These are phyloP conservation scores for Colletotrichum karsti DNA, from an alignment of 2,329 filamentous ascomycete species.

Conservation along the genomic window DNA sequence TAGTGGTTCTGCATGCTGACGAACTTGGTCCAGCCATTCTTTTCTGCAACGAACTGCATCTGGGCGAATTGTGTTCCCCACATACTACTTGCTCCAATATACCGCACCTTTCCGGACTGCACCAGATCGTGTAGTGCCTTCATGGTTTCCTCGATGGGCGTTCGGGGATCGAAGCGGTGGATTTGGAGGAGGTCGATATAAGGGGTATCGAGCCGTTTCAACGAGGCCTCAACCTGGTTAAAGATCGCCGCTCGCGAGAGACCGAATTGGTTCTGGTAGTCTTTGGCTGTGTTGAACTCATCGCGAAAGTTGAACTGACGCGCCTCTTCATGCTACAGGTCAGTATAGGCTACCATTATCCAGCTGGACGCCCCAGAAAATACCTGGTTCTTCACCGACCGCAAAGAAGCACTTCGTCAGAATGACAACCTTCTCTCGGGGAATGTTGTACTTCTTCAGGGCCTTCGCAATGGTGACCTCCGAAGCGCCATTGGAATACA, in stretches of 20 bases:
- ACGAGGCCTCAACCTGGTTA: slow-evolving; percentile 68
- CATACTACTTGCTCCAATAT: slow-evolving; percentile 61
- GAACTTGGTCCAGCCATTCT: slow-evolving; percentile 64
- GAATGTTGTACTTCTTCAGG: slow-evolving; percentile 66
- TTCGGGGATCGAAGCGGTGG: slow-evolving; percentile 62
- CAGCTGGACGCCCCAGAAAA: slow-evolving; percentile 19
- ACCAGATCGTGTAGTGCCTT: slow-evolving; percentile 68
- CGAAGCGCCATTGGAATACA: slow-evolving; percentile 64
- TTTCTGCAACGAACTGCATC: slow-evolving; percentile 60
- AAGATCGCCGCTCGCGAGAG: slow-evolving; percentile 72
- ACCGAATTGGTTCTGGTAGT: slow-evolving; percentile 48
- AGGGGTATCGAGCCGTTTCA: slow-evolving; percentile 59
- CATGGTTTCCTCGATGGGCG: slow-evolving; percentile 69
- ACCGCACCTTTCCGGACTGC: slow-evolving; percentile 63
- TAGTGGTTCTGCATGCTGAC: slow-evolving; percentile 67
- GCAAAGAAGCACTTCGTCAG: slow-evolving; percentile 63
- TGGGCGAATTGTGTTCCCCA: slow-evolving; percentile 56
- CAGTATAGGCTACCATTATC: fast-evolving
- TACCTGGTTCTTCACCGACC: slow-evolving; percentile 54
- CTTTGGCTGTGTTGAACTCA: slow-evolving; percentile 33
- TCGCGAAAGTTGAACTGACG: slow-evolving; percentile 33
- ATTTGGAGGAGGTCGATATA: slow-evolving; percentile 71
- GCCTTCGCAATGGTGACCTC: slow-evolving; percentile 66
- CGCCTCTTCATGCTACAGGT: slow-evolving; percentile 7
- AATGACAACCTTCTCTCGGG: slow-evolving; percentile 64